Evolutionary conservation across 106 monocot genomes (phyloP), one percentile per base, ranked within the genome.

Genomic region (Posidonia australis): DNA sequence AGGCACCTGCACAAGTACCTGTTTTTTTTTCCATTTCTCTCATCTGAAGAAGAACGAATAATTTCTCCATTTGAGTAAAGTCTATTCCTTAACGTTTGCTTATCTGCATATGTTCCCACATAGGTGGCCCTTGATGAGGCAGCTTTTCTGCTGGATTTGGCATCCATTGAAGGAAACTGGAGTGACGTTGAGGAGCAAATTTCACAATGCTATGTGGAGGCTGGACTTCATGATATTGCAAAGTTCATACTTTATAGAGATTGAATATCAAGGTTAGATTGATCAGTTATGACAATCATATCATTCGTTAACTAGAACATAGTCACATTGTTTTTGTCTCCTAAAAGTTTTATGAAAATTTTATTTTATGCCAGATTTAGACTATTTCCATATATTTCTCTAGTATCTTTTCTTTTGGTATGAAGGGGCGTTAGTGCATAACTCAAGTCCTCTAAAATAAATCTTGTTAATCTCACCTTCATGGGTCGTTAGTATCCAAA

Each of bases 41-140:
- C 2, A 11, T 1, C 18, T 41, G 28, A 19, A 29, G 10, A 18
- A 36, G 13, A 13, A 16, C 1, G 2, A 48, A 48, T 48, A 48
- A n/a, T 48, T 13, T 36, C n/a, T n/a, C n/a, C n/a, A n/a, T n/a
- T n/a, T n/a, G n/a, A n/a, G n/a, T 45, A 45, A 45, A 13, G 11
- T 45, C 21, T 12, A 9, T 63, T 63, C 30, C 46, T 13, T 64
- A 18, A 18, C 31, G 10, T 61, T n/a, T 61, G 54, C 4, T 36
- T 36, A 7, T 7, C 36, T 7, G 24, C 28, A 10, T 9, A 9
- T 19, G 31, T 13, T 65, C 52, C 17, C 24, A 36, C 18, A 42
- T 49, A 96, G 96, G 90, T 96, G 46, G 86, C 90, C 12, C 82
- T 96, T 51, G 96, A 96, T 44, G 96, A 96, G 55, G 90, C 96